These are phyloP conservation scores for Termitomyces sp. DNA, from an alignment of 768 basidiomycete genomes.

Conservation along the genomic window DNA sequence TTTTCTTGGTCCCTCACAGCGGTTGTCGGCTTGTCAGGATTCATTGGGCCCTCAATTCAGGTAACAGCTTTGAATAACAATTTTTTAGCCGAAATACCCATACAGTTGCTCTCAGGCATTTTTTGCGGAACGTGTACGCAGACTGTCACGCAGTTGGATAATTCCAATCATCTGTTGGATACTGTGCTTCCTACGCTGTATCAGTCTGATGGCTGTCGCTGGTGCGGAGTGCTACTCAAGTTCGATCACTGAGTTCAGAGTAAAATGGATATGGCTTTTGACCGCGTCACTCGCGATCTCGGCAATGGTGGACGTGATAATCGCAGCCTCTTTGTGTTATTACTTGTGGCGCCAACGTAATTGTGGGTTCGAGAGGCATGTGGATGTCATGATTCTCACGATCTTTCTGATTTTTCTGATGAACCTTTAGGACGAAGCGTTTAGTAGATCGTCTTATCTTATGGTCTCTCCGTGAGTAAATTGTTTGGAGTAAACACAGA, in stretches of 20 bases:
- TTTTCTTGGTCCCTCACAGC: neutral
- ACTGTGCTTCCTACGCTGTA: conserved; percentile 2
- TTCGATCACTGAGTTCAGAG: conserved; percentile 2
- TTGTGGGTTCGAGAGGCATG: neutral
- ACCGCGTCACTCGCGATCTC: conserved; percentile 6
- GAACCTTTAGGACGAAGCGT: conserved; percentile 1
- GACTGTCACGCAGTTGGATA: neutral
- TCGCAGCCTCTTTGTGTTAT: conserved; percentile 4
- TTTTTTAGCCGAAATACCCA: neutral
- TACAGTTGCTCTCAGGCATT: conserved; percentile 6
- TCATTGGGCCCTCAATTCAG: conserved; percentile 9
- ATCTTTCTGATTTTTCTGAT: neutral
- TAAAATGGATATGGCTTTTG: conserved; percentile 7
- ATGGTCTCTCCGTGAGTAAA: conserved; percentile 11
- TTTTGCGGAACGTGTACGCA: conserved; percentile 11
- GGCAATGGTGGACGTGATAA: conserved; percentile 8
- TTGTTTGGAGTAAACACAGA: neutral
- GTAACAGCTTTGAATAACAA: neutral
- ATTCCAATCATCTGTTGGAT: conserved; percentile 8
- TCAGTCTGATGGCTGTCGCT: conserved; percentile 6
- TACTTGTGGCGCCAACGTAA: conserved; percentile 4
- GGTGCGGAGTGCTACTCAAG: neutral
- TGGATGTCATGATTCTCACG: neutral
- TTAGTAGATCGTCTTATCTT: conserved; percentile 10
- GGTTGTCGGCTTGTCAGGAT: conserved; percentile 2